Base-by-base conservation (phyloP, 345 rosid genomes). In the Diplotaxis tenuifolia region DNA sequence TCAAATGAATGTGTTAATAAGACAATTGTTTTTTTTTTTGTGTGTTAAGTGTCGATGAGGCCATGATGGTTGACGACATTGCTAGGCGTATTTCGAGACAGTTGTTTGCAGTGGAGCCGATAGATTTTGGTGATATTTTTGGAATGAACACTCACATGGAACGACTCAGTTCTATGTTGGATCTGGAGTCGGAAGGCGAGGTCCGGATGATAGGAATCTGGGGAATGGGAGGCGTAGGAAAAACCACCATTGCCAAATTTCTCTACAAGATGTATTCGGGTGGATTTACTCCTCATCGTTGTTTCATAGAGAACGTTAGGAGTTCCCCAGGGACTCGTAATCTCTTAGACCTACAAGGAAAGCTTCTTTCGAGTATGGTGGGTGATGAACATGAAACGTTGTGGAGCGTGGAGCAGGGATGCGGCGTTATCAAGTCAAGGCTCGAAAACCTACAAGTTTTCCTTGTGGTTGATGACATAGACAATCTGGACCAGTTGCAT, bases 391-490 rank as follows among this genome's bases (percentile, higher is more conserved):
- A 14, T 5, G 36, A 2, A 11, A 57, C 7, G 2, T 1, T 57
- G 2, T 27, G 2, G 62, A 5, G 19, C 3, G 14, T 0, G 12
- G 62, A 57, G 20, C 10, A 57, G 6, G 75, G 74, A 59, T 19
- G 49, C 31, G 21, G 1, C 5, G 0, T 4, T 59, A 71, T 59
- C 22, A 60, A 49, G 34, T 60, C 59, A 0, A 71, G 7, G 20
- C 55, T 72, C 5, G 18, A 6, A 22, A 11, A 53, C 6, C 21
- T 4, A 0, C 63, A 38, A 55, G 15, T 36, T 22, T 0, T 73
- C 16, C 4, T 73, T 36, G 77, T 65, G 22, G 10, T 73, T 16
- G 77, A 73, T 2, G 71, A 40, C 19, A 47, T 73, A 11, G 67
- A 58, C 38, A n/a, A 11, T 2, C 16, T 62, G 20, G 9, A 72